Percentiles rank a stretch among this genome's conserved stretches.
These are phyloP conservation scores for Podospora bellae-mahoneyi DNA, from an alignment of 495 filamentous ascomycete species.

Conservation along the genomic window DNA sequence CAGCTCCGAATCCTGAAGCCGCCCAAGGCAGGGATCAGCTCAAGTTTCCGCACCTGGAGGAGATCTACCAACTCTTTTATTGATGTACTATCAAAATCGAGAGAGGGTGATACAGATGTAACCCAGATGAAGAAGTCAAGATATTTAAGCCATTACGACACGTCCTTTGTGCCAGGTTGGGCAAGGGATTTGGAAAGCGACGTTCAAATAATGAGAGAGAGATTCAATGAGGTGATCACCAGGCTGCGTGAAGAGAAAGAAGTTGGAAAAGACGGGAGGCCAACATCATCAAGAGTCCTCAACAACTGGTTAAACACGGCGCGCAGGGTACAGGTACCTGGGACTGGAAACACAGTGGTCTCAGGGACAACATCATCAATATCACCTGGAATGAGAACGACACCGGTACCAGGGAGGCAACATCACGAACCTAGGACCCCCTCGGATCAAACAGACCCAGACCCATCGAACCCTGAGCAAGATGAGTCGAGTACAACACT, in stretches of 20 bases:
- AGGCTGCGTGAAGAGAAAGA: neutral
- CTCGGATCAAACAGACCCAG: too few relatives aligned
- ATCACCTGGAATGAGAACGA: too few relatives aligned
- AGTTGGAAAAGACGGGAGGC: too few relatives aligned
- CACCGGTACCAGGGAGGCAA: too few relatives aligned
- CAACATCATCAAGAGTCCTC: neutral
- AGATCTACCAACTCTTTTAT: neutral
- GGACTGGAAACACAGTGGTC: neutral
- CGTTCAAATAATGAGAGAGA: neutral
- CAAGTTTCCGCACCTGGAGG: neutral
- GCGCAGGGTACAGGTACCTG: neutral
- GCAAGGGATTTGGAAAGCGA: neutral
- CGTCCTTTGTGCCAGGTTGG: neutral
- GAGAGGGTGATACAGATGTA: neutral
- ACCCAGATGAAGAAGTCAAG: neutral
- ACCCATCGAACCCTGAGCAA: too few relatives aligned
- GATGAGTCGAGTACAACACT: too few relatives aligned
- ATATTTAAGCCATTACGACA: neutral
- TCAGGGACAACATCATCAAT: neutral
- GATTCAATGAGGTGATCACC: neutral
- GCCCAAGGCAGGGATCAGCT: neutral
- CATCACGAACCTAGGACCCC: too few relatives aligned
- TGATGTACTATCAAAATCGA: neutral
- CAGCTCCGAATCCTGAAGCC: neutral
- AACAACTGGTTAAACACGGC: neutral